phyloP scores from a whole-genome alignment of 2,329 filamentous ascomycete species.

The Purpureocillium lavendulum region DNA sequence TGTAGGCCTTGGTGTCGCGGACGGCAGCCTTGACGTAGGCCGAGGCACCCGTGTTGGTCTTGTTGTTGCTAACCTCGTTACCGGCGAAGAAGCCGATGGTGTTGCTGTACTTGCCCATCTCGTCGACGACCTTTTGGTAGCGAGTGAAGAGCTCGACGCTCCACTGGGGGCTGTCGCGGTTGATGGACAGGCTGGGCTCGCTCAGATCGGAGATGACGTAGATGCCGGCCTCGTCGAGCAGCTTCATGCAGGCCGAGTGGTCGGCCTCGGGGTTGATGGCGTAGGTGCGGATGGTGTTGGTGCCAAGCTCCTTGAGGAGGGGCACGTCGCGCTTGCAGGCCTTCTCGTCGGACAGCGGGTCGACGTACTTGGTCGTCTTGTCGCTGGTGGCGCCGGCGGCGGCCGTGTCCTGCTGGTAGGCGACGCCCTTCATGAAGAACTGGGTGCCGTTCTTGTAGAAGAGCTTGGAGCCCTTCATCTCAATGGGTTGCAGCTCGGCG shows the following conservation, averaged over 20 bases:
- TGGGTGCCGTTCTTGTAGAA: constrained; percentile 69
- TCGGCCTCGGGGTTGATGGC: constrained; percentile 73
- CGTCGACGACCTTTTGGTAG: constrained; percentile 79
- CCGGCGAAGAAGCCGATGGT: constrained; percentile 96
- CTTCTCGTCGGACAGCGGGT: constrained; percentile 68
- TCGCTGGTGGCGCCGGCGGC: constrained; percentile 41
- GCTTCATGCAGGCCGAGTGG: constrained; percentile 77
- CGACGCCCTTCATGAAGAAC: constrained; percentile 82
- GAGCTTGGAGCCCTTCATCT: constrained; percentile 78
- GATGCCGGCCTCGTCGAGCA: constrained; percentile 78
- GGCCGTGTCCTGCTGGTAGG: constrained; percentile 79
- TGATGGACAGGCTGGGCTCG: constrained; percentile 75
- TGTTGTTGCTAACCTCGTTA: constrained; percentile 90
- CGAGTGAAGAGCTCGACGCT: constrained; percentile 67
- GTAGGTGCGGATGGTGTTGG: constrained; percentile 94
- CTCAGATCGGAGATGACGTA: constrained; percentile 91
- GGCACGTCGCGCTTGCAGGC: constrained; percentile 81
- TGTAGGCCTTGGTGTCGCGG: constrained; percentile 91
- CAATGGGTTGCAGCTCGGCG: constrained; percentile 46
- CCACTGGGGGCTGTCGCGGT: constrained; percentile 73
- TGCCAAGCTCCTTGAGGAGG: constrained; percentile 66
- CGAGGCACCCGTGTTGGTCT: constrained; percentile 81
- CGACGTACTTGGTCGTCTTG: constrained; percentile 53
- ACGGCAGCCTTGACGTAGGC: constrained; percentile 97
- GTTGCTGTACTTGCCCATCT: constrained; percentile 76